These are phyloP conservation scores for Volutella citrinella DNA, from an alignment of 2,329 filamentous ascomycete genomes.

Conservation along the genomic window DNA sequence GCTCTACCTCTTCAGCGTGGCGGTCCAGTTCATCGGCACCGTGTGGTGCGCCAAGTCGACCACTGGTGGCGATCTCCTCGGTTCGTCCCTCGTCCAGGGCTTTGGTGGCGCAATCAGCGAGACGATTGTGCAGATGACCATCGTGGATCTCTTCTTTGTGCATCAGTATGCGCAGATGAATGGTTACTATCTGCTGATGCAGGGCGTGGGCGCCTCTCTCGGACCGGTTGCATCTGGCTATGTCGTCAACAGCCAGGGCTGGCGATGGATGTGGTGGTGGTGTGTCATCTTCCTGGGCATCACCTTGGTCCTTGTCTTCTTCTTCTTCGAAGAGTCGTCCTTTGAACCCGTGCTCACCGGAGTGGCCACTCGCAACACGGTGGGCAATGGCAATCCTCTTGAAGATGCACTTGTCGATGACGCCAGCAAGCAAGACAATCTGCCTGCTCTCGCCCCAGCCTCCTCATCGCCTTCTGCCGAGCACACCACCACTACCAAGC, in stretches of 20 bases:
- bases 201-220: slow-evolving; percentile 24
- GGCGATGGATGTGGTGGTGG: slow-evolving; percentile 28
- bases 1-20: slow-evolving; percentile 31
- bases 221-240: slow-evolving; percentile 18
- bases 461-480: too few species aligned
- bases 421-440: too few species aligned
- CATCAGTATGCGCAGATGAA: slow-evolving; percentile 27
- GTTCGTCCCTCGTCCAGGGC: slow-evolving; percentile 22
- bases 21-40: slow-evolving; percentile 33
- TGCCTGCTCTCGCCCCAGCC: too few species aligned
- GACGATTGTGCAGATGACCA: slow-evolving; percentile 35
- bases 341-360: background rate
- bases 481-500: slow-evolving; percentile 9
- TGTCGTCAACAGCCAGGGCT: slow-evolving; percentile 20
- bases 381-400: too few species aligned
- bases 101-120: slow-evolving; percentile 37
- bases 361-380: too few species aligned
- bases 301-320: background rate
- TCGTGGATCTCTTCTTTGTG: slow-evolving; percentile 31
- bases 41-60: slow-evolving; percentile 16
- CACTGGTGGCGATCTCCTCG: slow-evolving; percentile 15
- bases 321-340: slow-evolving; percentile 4
- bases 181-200: slow-evolving; percentile 26
- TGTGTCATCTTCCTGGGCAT: slow-evolving; percentile 4
- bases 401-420: too few species aligned